phyloP scores from a whole-genome alignment of 2,329 filamentous ascomycete species.

The Leptodontidium sp. region DNA sequence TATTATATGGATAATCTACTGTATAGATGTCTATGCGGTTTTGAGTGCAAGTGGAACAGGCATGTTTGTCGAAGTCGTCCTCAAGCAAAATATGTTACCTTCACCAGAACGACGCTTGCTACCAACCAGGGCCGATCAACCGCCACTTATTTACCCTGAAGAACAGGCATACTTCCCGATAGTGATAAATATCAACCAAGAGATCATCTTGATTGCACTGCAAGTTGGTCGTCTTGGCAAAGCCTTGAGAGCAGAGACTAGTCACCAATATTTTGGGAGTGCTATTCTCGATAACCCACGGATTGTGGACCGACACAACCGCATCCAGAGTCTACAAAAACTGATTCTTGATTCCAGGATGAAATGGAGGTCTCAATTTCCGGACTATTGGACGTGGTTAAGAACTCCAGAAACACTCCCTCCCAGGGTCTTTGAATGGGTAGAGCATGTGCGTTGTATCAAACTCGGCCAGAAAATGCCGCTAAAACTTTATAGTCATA shows the following conservation, averaged over 20 bases:
- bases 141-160: constrained; percentile 45
- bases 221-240: constrained; percentile 34
- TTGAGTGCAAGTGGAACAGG: constrained; percentile 60
- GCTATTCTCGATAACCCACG: constrained; percentile 2
- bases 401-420: constrained; percentile 5
- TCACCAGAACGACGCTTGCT: constrained; percentile 41
- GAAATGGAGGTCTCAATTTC: constrained; percentile 25
- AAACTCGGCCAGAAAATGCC: not conserved
- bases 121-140: constrained; percentile 33
- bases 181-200: constrained; percentile 36
- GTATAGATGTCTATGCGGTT: constrained; percentile 63
- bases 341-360: constrained; percentile 45
- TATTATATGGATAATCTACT: constrained; percentile 61
- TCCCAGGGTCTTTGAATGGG: constrained; percentile 34
- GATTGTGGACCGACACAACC: constrained; percentile 39
- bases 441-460: constrained; percentile 53
- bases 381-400: constrained; percentile 24
- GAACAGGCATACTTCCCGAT: constrained; percentile 48
- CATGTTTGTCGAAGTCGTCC: constrained; percentile 57
- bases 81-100: constrained; percentile 56
- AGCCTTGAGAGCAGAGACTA: constrained; percentile 34
- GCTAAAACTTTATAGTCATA: constrained; percentile 45
- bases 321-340: constrained; percentile 49
- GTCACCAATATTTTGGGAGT: not conserved
- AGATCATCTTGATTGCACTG: constrained; percentile 39